Conservation (phyloP, 2,329 filamentous ascomycete species). For the Leptographium procerum region DNA sequence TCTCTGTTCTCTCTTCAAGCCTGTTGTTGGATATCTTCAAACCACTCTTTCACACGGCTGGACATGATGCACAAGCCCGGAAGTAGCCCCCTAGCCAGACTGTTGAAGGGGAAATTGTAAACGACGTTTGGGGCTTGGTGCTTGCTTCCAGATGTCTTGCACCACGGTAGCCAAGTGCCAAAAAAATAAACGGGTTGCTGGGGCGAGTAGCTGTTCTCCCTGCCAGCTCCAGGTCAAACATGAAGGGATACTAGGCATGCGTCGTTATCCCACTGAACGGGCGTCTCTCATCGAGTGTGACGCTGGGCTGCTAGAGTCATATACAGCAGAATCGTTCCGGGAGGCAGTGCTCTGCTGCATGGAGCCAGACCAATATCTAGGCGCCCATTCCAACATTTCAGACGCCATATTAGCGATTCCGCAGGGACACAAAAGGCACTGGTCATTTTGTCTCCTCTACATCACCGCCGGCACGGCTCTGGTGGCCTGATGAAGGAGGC, state of each 20-base stretch:
- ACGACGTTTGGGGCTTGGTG: not conserved
- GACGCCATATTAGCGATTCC: not conserved
- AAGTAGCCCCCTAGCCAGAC: not conserved
- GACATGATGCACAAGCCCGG: not conserved
- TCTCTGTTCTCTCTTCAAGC: not conserved
- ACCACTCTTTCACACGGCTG: not conserved
- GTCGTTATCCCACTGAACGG: not conserved
- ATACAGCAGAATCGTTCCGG: not conserved
- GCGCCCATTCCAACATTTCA: not conserved
- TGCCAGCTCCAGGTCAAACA: no score
- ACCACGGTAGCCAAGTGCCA: not conserved
- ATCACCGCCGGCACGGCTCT: constrained; percentile 24
- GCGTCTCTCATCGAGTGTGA: not conserved
- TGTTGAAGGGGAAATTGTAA: not conserved
- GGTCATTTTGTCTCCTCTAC: constrained; percentile 32
- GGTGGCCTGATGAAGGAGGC: constrained; percentile 20
- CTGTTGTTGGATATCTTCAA: not conserved
- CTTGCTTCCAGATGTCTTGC: not conserved
- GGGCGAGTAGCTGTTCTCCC: not conserved
- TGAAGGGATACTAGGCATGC: not conserved
- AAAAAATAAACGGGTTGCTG: not conserved
- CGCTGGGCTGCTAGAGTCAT: not conserved
- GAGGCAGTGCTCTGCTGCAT: not conserved
- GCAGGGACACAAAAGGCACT: not conserved
- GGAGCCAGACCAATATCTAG: not conserved